Conservation (phyloP, 2,329 filamentous ascomycete genomes). For the Colletotrichum cuscutae region DNA sequence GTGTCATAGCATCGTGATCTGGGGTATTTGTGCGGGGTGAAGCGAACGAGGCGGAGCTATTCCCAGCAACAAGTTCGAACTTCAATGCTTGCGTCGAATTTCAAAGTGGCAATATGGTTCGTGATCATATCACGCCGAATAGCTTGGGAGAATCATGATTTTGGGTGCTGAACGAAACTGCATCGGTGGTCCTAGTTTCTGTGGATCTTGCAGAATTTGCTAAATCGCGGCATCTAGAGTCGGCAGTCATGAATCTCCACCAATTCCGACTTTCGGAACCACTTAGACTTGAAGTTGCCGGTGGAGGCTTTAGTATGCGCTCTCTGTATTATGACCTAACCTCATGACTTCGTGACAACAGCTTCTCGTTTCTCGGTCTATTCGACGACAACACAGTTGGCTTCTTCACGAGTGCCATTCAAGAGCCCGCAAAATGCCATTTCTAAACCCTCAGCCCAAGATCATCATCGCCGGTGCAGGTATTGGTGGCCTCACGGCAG, state of each 20-base stretch:
- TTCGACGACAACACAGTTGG: not conserved
- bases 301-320: not conserved
- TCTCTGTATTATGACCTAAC: not conserved
- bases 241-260: constrained; percentile 1
- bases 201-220: not conserved
- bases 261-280: constrained; percentile 4
- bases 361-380: not conserved
- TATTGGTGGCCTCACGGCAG: constrained; percentile 24
- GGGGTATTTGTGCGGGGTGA: not conserved
- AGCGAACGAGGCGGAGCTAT: not conserved
- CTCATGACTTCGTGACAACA: not conserved
- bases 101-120: not conserved
- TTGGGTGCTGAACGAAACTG: not conserved
- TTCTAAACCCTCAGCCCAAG: constrained; percentile 19
- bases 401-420: not conserved
- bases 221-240: not conserved
- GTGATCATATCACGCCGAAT: not conserved
- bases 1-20: not conserved
- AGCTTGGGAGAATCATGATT: not conserved
- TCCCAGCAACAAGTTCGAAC: not conserved
- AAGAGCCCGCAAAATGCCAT: not conserved
- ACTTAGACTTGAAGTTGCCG: not conserved
- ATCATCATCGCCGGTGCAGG: constrained; percentile 42
- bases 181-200: not conserved
- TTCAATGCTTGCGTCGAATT: not conserved